Percentiles rank a stretch among this genome's conserved stretches.
phyloP scores from a whole-genome alignment of 495 filamentous ascomycete species.

The Polyplosphaeria fusca region DNA sequence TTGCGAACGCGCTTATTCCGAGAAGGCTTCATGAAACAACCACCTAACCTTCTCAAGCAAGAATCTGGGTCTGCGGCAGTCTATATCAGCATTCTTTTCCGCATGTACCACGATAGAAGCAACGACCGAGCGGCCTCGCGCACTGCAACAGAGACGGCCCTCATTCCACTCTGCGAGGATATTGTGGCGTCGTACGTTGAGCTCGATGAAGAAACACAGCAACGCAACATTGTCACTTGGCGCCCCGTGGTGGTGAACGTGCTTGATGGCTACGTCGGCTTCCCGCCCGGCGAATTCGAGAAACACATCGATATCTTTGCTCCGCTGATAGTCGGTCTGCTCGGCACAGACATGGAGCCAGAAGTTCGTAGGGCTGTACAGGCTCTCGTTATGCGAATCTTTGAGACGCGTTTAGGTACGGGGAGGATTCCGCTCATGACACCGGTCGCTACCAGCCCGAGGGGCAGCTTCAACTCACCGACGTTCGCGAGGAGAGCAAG shows the following conservation, averaged over 20 bases:
- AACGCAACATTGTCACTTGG: conserved; percentile 95
- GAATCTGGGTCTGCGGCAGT: conserved; percentile 89
- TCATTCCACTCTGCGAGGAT: conserved; percentile 92
- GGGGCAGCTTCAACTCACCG: conserved; percentile 3
- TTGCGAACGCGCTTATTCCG: conserved; percentile 90
- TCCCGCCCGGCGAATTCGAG: conserved; percentile 77
- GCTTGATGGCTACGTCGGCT: conserved; percentile 88
- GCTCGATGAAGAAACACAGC: conserved; percentile 90
- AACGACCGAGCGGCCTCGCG: conserved; percentile 76
- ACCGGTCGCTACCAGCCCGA: conserved; percentile 6
- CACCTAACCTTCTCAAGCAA: conserved; percentile 97
- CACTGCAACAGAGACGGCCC: conserved; percentile 77
- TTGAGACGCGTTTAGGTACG: conserved; percentile 75
- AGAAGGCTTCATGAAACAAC: conserved; percentile 99
- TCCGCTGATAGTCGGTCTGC: conserved; percentile 76
- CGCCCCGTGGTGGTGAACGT: conserved; percentile 95
- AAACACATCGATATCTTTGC: conserved; percentile 80
- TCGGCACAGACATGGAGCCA: conserved; percentile 71
- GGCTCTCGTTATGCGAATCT: conserved; percentile 70
- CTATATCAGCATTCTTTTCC: conserved; percentile 87
- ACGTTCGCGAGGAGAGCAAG: conserved; percentile 7
- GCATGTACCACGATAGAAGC: conserved; percentile 91
- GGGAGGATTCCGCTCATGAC: conserved; percentile 19
- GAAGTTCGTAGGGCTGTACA: conserved; percentile 78
- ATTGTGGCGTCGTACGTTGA: conserved; percentile 78